Conservation (phyloP, 2,329 filamentous ascomycete genomes). For the Sclerotinia trifoliorum region DNA sequence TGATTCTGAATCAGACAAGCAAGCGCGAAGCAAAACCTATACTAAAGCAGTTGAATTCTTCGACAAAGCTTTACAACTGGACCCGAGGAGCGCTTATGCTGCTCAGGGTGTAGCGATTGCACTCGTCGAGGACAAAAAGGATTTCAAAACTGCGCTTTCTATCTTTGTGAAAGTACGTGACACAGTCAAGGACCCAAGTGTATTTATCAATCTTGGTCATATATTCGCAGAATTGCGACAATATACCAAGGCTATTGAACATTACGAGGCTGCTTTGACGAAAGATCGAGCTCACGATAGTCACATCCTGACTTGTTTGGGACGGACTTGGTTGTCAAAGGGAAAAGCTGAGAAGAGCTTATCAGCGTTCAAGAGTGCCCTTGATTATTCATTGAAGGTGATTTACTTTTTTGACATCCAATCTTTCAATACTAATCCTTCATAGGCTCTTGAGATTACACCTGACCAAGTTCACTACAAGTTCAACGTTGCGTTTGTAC, state of each 20-base stretch:
- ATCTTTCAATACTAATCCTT: conserved; percentile 32
- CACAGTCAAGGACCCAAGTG: conserved; percentile 81
- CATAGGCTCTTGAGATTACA: conserved; percentile 70
- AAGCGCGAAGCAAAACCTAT: conserved; percentile 84
- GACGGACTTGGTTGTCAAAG: conserved; percentile 66
- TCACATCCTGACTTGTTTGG: conserved; percentile 68
- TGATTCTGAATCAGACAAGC: conserved; percentile 83
- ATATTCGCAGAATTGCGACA: conserved; percentile 89
- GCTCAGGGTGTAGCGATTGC: conserved; percentile 95
- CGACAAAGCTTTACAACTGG: conserved; percentile 93
- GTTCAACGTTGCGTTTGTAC: conserved; percentile 97
- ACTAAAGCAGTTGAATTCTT: conserved; percentile 96
- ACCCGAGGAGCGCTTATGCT: conserved; percentile 92
- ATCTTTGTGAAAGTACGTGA: conserved; percentile 91
- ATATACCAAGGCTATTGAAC: conserved; percentile 87
- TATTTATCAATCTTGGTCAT: conserved; percentile 92
- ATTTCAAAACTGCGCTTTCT: conserved; percentile 75
- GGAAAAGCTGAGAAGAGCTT: conserved; percentile 64
- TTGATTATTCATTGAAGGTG: conserved; percentile 65
- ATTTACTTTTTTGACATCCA: conserved; percentile 26
- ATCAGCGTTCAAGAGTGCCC: conserved; percentile 59
- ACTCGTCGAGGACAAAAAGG: conserved; percentile 90
- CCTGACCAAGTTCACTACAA: conserved; percentile 87
- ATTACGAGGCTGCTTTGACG: conserved; percentile 75
- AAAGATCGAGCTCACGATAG: conserved; percentile 63